Conservation (phyloP, 495 filamentous ascomycete species). For the Hypoxylon fragiforme region DNA sequence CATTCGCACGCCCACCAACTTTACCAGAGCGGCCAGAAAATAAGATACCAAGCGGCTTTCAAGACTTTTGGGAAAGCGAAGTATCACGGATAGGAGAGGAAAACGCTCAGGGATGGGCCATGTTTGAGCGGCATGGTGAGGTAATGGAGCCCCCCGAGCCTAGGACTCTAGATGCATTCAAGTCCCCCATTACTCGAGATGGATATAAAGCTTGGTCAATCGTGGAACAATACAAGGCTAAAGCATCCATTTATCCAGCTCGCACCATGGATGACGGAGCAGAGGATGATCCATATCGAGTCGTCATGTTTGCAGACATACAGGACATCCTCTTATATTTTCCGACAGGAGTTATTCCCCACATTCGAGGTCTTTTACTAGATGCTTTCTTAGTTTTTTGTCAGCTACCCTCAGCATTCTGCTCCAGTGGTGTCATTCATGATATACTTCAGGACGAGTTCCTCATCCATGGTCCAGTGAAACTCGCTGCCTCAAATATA, state of each 20-base stretch:
- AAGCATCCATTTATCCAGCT: slow-evolving; percentile 61
- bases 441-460: slow-evolving; percentile 43
- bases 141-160: slow-evolving; percentile 45
- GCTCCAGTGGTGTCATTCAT: slow-evolving; percentile 13
- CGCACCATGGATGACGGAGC: slow-evolving; percentile 64
- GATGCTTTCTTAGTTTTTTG: slow-evolving; percentile 73
- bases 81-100: slow-evolving; percentile 76
- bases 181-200: slow-evolving; percentile 38
- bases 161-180: slow-evolving; percentile 17
- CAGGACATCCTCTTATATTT: slow-evolving; percentile 62
- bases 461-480: slow-evolving; percentile 27
- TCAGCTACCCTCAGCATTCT: slow-evolving; percentile 59
- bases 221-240: slow-evolving; percentile 57
- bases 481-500: slow-evolving; percentile 2
- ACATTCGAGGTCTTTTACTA: slow-evolving; percentile 53
- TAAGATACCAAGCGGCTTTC: slow-evolving; percentile 52
- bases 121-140: slow-evolving; percentile 46
- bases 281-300: slow-evolving; percentile 76
- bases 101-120: slow-evolving; percentile 69
- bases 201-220: slow-evolving; percentile 61
- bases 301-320: slow-evolving; percentile 80
- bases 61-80: slow-evolving; percentile 87
- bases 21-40: slow-evolving; percentile 30
- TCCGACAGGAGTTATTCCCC: slow-evolving; percentile 37
- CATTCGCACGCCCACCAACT: slow-evolving; percentile 58